Evolutionary conservation across 768 basidiomycete species (phyloP).

Genomic region (Mycena albidolilacea): DNA sequence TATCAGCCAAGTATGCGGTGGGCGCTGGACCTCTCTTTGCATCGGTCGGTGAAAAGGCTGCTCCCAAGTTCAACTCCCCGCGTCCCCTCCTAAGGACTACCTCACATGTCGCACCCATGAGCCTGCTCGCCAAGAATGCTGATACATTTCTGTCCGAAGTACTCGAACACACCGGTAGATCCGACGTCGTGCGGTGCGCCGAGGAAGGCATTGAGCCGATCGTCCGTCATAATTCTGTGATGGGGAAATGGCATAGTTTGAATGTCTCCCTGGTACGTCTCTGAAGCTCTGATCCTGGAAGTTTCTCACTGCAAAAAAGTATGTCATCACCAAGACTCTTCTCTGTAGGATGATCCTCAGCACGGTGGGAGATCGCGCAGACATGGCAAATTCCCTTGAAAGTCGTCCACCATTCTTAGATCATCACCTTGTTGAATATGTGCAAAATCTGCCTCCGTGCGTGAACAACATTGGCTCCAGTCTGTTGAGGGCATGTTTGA

Average conservation of each 20-base stretch:
- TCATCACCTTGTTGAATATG: slow-evolving; percentile 39
- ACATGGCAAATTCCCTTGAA: slow-evolving; percentile 36
- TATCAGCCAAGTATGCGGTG: not conserved
- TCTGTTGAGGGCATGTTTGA: not conserved
- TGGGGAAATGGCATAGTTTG: slow-evolving; percentile 32
- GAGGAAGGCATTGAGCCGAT: slow-evolving; percentile 19
- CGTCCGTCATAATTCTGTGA: slow-evolving; percentile 19
- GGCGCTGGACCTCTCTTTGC: not conserved
- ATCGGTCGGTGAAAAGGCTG: not conserved
- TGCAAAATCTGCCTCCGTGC: slow-evolving; percentile 32
- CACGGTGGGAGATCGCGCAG: slow-evolving; percentile 27
- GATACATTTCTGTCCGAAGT: slow-evolving; percentile 1
- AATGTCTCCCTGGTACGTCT: slow-evolving; percentile 29
- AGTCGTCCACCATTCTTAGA: slow-evolving; percentile 38
- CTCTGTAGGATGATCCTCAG: slow-evolving; percentile 17
- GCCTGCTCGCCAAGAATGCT: not conserved
- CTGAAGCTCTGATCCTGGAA: not conserved
- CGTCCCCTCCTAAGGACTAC: not conserved
- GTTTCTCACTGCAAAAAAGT: slow-evolving; percentile 10
- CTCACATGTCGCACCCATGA: not conserved
- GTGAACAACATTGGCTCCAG: not conserved
- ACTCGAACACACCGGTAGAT: not conserved
- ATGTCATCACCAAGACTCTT: slow-evolving; percentile 23
- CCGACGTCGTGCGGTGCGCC: slow-evolving; percentile 1
- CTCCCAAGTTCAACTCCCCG: not conserved